Percentiles rank a stretch among this genome's conserved stretches.
These are phyloP conservation scores for Incumbomyces lentus DNA, from an alignment of 2,329 filamentous ascomycete species.

Conservation along the genomic window DNA sequence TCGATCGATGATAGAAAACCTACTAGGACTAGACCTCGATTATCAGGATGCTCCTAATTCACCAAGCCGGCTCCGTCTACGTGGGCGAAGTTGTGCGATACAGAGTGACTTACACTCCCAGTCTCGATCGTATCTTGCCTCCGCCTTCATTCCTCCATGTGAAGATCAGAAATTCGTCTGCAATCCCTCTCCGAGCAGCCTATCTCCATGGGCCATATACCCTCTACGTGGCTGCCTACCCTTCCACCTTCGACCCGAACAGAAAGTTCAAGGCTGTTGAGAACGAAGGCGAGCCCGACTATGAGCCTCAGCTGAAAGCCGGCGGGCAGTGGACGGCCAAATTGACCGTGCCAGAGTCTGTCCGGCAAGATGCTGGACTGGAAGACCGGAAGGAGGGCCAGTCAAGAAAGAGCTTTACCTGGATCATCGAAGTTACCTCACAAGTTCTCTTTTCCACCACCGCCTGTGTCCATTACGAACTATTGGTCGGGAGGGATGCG, in stretches of 20 bases:
- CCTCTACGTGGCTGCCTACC: constrained; percentile 71
- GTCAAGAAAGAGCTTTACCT: constrained; percentile 54
- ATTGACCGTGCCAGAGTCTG: constrained; percentile 67
- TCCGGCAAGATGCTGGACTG: constrained; percentile 52
- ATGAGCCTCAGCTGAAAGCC: constrained; percentile 92
- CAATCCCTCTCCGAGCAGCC: constrained; percentile 81
- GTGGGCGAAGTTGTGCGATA: constrained; percentile 90
- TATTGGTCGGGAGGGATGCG: constrained; percentile 75
- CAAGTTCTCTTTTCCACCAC: constrained; percentile 90
- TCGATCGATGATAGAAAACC: too few relatives aligned
- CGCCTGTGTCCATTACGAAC: constrained; percentile 77
- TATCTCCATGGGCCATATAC: constrained; percentile 96
- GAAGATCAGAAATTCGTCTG: constrained; percentile 83
- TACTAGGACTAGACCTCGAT: too few relatives aligned
- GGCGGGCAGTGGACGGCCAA: constrained; percentile 76
- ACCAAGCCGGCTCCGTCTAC: constrained; percentile 84
- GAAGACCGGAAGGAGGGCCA: constrained; percentile 28
- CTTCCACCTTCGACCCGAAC: constrained; percentile 73
- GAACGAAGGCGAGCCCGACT: constrained; percentile 70
- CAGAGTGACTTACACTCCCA: constrained; percentile 84
- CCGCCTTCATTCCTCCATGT: constrained; percentile 71
- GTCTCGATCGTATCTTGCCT: constrained; percentile 78
- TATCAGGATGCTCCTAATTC: constrained; percentile 66
- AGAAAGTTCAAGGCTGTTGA: constrained; percentile 60
- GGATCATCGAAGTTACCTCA: constrained; percentile 83